Conservation (phyloP, 495 filamentous ascomycete genomes). For the Eremomyces bilateralis region DNA sequence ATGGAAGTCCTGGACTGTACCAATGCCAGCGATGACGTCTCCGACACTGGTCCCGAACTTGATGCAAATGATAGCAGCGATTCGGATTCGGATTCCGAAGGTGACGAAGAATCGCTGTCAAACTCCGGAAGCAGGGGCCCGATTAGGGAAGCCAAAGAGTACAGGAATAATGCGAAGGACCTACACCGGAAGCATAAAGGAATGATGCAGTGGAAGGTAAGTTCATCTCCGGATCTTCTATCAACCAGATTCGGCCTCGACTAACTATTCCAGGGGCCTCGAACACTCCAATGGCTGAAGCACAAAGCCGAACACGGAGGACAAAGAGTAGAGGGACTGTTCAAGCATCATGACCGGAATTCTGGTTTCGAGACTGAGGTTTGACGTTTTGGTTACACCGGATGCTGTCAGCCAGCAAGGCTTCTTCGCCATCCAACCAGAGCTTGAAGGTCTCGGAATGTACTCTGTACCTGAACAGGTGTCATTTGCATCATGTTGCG, state of each 20-base stretch:
- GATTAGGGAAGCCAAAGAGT: slow-evolving; percentile 20
- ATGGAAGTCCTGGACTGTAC: slow-evolving; percentile 41
- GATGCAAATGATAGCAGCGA: slow-evolving; percentile 4
- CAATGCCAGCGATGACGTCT: slow-evolving; percentile 26
- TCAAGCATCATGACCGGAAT: neutral
- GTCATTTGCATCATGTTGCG: too few species aligned
- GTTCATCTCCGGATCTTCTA: neutral
- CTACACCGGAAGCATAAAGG: slow-evolving; percentile 23
- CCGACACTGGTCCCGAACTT: slow-evolving; percentile 4
- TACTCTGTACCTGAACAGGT: too few species aligned
- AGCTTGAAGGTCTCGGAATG: too few species aligned
- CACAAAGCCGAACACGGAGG: neutral
- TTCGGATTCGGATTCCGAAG: neutral
- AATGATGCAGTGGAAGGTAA: slow-evolving; percentile 26
- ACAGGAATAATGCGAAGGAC: slow-evolving; percentile 21
- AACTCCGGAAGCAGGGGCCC: slow-evolving; percentile 19
- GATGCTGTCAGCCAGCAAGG: too few species aligned
- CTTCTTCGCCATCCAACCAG: too few species aligned
- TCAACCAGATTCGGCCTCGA: neutral
- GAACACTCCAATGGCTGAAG: slow-evolving; percentile 1
- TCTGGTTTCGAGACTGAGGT: slow-evolving; percentile 1
- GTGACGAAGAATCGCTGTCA: slow-evolving; percentile 4
- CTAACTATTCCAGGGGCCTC: neutral
- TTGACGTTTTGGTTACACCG: too few species aligned
- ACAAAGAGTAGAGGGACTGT: neutral